Base-by-base conservation (phyloP, 2,329 filamentous ascomycete species). In the Fusarium oligoseptatum region DNA sequence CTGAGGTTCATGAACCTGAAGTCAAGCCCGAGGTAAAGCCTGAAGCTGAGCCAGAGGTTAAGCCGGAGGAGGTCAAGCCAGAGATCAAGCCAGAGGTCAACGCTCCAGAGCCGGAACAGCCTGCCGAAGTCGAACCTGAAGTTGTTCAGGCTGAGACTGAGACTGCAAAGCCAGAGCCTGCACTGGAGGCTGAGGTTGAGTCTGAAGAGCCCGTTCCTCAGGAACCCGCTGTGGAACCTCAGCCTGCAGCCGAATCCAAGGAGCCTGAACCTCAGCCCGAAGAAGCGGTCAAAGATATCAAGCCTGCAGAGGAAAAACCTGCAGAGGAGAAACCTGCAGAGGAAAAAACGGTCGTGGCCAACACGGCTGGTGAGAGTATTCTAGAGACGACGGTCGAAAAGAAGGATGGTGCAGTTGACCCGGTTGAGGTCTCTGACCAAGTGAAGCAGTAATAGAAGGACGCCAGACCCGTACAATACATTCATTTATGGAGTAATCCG, bases 351-450 rank as follows among this genome's bases (percentile, higher is more conserved):
- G 77, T 86, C 20, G 84, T 79, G 27, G 78, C 82, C 12, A 86
- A 87, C 71, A 83, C 79, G 60, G 85, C 85, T 8, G 85, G 85
- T 3, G 85, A 87, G 77, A 82, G 82, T 36, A 79, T 87, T n/a
- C 72, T 85, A 11, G 81, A 84, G 67, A 82, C 83, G 3, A 79
- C 80, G 27, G 71, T 87, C 14, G 76, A 82, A 62, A 81, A 83
- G 74, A 79, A 80, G 48, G 78, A 81, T 60, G 81, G 79, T 20
- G 64, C 79, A 66, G 74, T 84, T 58, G 79, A 85, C 70, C 82
- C 83, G 14, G 77, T 82, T 37, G 78, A 80, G 27, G 81, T 82
- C 8, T 77, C 83, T 60, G 83, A 85, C 24, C 78, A 81, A 61
- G 78, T 80, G 7, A 80, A 81, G 75, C 65, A 76, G 58, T 82